phyloP scores from a whole-genome alignment of 1,139 yeast genomes.

The Candida sp. region DNA sequence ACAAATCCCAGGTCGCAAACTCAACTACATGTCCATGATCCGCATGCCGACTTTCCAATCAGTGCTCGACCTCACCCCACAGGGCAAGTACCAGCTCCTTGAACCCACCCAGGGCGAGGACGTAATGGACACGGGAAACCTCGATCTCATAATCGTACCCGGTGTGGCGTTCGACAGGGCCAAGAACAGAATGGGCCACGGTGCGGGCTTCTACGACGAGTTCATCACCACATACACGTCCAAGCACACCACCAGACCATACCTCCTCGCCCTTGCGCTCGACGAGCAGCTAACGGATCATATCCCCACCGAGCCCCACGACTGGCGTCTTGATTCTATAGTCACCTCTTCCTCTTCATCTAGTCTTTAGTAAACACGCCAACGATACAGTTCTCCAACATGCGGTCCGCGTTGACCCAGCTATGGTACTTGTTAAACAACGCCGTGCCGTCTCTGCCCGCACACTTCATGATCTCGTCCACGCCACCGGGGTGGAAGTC shows the following conservation, averaged over 20 bases:
- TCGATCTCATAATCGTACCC: conserved; percentile 82
- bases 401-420: conserved; percentile 88
- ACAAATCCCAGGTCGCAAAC: conserved; percentile 26
- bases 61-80: conserved; percentile 57
- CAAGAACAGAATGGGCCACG: conserved; percentile 82
- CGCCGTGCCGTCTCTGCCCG: conserved; percentile 86
- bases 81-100: conserved; percentile 66
- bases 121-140: conserved; percentile 39
- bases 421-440: conserved; percentile 82
- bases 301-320: conserved; percentile 75
- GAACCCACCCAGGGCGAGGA: conserved; percentile 62
- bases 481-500: conserved; percentile 95
- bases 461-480: conserved; percentile 75
- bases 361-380: conserved; percentile 48
- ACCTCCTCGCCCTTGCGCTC: conserved; percentile 71
- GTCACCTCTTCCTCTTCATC: conserved; percentile 32
- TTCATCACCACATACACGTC: conserved; percentile 58
- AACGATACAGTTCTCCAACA: conserved; percentile 77
- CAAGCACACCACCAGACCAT: conserved; percentile 38
- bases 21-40: conserved; percentile 63
- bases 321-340: conserved; percentile 65
- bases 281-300: conserved; percentile 63
- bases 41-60: conserved; percentile 44
- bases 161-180: conserved; percentile 75
- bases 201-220: conserved; percentile 92